Base-by-base conservation (phyloP, 192 early-diverging fungal species). In the Rhizophagus sp. region DNA sequence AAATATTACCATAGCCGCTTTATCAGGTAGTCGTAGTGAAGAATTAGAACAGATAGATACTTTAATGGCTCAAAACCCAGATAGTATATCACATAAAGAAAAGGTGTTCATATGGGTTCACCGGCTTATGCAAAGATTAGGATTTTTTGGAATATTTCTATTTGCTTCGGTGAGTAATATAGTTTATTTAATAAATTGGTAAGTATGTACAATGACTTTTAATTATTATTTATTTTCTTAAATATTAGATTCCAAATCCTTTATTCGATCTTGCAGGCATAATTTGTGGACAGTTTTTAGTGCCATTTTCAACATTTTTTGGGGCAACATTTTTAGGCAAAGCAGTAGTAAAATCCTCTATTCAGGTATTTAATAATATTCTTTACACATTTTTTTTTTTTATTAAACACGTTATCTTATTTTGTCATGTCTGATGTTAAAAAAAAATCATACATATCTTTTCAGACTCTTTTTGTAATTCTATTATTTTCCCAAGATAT, bases 211-310 rank as follows among this genome's bases (percentile, higher is more conserved):
- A 47, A 12, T 47, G 9, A 25, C 44, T 77, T 81, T 39, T 13
- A 19, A 12, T 10, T 83, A 8, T 34, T 17, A 12, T 83, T 65
- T 78, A 27, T 62, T 41, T 44, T 13, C 61, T 15, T 70, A 36
- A 47, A 44, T 34, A 57, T 15, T 82, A 94, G 86, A 95, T 98
- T 75, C 97, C 97, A n/a, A 98, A 98, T 75, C 96, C 96, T 17
- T 85, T 98, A 62, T 98, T 98, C 85, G 97, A 98, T 79, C 88
- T 98, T 49, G 97, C 97, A 49, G 97, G 97, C 25, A 97, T 98
- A 62, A 92, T 96, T 7, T 97, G 96, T 81, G 97, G 97, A 0
- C 94, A 96, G 81, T 97, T 97, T 80, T 82, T 91, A 61, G 90
- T 98, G 1, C 95, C 96, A 22, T 97, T 98, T 83, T 87, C 89